phyloP scores from a whole-genome alignment of 495 filamentous ascomycete genomes.

The Penicillium cosmopolitanum region DNA sequence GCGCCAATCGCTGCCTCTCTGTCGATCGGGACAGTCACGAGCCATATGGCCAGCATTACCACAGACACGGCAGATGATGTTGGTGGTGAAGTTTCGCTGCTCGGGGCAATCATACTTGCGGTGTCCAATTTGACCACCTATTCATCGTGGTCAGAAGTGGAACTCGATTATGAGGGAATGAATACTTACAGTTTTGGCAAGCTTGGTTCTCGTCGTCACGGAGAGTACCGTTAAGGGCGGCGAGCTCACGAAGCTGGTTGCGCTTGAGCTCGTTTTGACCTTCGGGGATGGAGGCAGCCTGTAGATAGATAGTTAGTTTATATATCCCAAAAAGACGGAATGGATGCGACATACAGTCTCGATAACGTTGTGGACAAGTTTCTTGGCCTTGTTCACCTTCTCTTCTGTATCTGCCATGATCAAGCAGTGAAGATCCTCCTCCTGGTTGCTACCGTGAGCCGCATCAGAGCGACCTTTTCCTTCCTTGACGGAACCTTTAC shows the following conservation, averaged over 20 bases:
- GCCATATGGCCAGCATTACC: slow-evolving; percentile 94
- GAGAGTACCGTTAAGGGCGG: slow-evolving; percentile 95
- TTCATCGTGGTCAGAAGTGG: slow-evolving; percentile 13
- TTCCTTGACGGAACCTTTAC: slow-evolving; percentile 99
- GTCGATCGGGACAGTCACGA: slow-evolving; percentile 89
- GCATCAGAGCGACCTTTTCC: slow-evolving; percentile 98
- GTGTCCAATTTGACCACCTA: slow-evolving; percentile 94
- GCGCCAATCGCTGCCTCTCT: slow-evolving; percentile 88
- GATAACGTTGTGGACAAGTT: slow-evolving; percentile 95
- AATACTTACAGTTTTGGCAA: slow-evolving; percentile 88
- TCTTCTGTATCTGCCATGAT: slow-evolving; percentile 99
- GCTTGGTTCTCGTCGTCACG: slow-evolving; percentile 99
- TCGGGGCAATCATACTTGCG: slow-evolving; percentile 99
- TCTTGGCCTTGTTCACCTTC: slow-evolving; percentile 97
- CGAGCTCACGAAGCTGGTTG: slow-evolving; percentile 95
- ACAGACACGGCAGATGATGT: slow-evolving; percentile 98
- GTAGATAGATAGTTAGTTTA: slow-evolving; percentile 6
- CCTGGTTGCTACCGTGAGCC: slow-evolving; percentile 98
- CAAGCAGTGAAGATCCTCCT: slow-evolving; percentile 97
- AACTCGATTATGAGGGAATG: slow-evolving; percentile 9
- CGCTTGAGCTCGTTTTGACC: slow-evolving; percentile 98
- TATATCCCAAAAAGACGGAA: not conserved
- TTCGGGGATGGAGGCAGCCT: slow-evolving; percentile 98
- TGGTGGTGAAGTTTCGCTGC: slow-evolving; percentile 96
- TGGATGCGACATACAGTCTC: slow-evolving; percentile 76